Base-by-base conservation (phyloP, 768 basidiomycete species). In the Termitomyces heimii region DNA sequence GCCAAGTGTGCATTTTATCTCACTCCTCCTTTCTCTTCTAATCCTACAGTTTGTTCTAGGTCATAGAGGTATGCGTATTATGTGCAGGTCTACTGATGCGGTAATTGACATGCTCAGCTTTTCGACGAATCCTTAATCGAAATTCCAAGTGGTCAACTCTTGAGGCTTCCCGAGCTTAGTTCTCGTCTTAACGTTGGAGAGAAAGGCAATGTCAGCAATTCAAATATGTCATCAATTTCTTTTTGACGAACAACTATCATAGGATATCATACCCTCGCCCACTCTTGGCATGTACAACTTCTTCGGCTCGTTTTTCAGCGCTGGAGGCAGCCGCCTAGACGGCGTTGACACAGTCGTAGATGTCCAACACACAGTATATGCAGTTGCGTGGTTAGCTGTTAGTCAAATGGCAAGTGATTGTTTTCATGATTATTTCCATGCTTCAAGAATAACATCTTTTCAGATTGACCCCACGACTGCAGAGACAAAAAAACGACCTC, bases 321-420 rank as follows among this genome's bases (percentile, higher is more conserved):
- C 75, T 56, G 24, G 45, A 34, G 22, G 75, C 56, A 73, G 71
- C 60, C 69, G 74, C 48, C 72, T 77, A 14, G 75, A 75, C 39
- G 66, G 65, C 14, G 70, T 73, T 14, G 88, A 89, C 57, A 85
- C 83, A 1, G 86, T 93, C 29, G 74, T 94, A 35, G 78, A 81
- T 24, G 80, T 93, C 28, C 83, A 80, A 60, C 92, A 91, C 57
- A 88, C 83, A 16, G 86, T 89, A 40, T 81, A 93, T 59, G 90
- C 88, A 14, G 74, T 96, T 46, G 81, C 85, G 48, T 96, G 94
- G 94, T 76, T 94, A 5, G 94, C 92, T 20, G 73, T 96, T 53
- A 94, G 92, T 60, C 94, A 96, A 75, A 79, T 82, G 53, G 93
- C 92, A 66, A 54, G 84, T 67, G 4, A 31, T 14, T 49, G 29